Base-by-base conservation (phyloP, 768 basidiomycete genomes). In the Butyriboletus loyo region DNA sequence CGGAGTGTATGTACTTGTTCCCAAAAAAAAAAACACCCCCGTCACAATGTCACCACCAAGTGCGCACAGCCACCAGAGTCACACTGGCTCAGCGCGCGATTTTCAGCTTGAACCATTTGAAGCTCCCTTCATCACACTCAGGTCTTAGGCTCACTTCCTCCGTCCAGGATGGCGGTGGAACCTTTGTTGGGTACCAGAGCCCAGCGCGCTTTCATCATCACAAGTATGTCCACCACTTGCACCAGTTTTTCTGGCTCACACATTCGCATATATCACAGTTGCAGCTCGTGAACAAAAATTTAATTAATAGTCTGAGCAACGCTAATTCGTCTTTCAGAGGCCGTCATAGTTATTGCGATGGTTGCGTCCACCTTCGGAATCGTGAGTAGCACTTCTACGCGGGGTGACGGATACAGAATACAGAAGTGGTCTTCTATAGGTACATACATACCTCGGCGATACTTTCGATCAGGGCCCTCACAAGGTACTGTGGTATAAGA, bases 271-370 rank as follows among this genome's bases (percentile, higher is more conserved):
- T n/a, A 31, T 49, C 5, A 19, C 61, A 85, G 84, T 83, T 50
- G 71, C 76, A 54, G 66, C 82, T 60, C 85, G 87, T 88, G 52
- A 76, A 85, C 79, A 36, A 43, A 52, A 55, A 24, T 42, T 25
- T 3, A 38, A 28, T 24, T 21, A 28, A n/a, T 28, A 44, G 30
- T 19, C 17, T 37, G 41, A 28, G 53, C 43, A 30, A 36, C 13
- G 24, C 36, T 56, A 27, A 59, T 21, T 17, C 15, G 5, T 27
- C 19, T 50, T 60, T 41, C 65, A 92, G 89, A 92, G 75, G 89
- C 86, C 2, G 71, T 87, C 42, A 75, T 85, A 8, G 88, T 93
- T 31, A 73, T 92, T 43, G 77, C 79, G 10, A 84, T 92, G 84
- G 84, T 92, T 49, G 85, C 71, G 35, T 76, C 87, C 32, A 83